Evolutionary conservation across 192 early-diverging fungal genomes (phyloP).

Genomic region (Coemansia pectinata): DNA sequence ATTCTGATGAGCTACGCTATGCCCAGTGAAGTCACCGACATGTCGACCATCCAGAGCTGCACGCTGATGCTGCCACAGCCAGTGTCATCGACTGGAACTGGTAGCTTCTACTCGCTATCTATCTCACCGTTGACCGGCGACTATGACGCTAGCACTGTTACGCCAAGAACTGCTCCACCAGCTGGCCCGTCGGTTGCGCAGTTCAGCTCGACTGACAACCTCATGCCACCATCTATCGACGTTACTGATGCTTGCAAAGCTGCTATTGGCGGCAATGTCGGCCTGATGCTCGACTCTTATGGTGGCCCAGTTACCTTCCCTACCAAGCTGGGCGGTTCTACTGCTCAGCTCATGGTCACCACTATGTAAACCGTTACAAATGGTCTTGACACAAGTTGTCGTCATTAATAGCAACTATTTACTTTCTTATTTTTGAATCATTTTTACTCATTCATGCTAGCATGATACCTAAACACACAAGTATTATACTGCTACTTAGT

Average conservation of each 20-base stretch:
- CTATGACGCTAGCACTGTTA: conserved; percentile 27
- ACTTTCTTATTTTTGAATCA: background rate
- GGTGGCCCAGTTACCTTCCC: conserved; percentile 19
- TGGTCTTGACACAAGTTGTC: background rate
- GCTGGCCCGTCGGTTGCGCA: conserved; percentile 9
- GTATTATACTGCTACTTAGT: background rate
- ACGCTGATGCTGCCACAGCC: conserved; percentile 20
- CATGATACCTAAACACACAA: background rate
- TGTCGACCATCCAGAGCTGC: conserved; percentile 18
- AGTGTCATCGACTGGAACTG: background rate
- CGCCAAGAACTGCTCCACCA: conserved; percentile 16
- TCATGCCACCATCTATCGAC: conserved; percentile 16
- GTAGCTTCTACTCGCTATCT: conserved; percentile 22
- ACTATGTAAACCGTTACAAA: conserved; percentile 2
- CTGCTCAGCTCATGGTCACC: conserved; percentile 19
- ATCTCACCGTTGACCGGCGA: conserved; percentile 4
- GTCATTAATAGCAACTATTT: background rate
- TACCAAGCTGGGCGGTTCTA: conserved; percentile 29
- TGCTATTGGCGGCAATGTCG: conserved; percentile 20
- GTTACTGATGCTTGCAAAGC: conserved; percentile 24
- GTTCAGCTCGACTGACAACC: conserved; percentile 14
- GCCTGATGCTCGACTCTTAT: conserved; percentile 17
- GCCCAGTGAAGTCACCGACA: conserved; percentile 10
- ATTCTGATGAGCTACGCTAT: conserved; percentile 39
- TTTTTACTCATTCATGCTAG: background rate